Evolutionary conservation across 192 early-diverging fungal species (phyloP), one percentile per base, ranked within the genome.

Genomic region (Funneliformis geosporum): DNA sequence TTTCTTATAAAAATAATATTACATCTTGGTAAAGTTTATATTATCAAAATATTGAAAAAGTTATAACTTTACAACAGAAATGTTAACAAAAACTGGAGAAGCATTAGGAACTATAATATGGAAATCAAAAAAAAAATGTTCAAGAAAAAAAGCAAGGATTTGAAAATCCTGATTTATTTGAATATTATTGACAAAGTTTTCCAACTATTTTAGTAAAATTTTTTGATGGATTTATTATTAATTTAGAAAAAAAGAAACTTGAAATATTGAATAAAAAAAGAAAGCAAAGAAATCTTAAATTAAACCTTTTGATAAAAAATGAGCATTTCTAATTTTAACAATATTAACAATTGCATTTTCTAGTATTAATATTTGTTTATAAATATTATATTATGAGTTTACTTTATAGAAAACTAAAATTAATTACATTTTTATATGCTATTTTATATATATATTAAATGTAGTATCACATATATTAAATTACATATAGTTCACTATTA

Each of bases 161-260:
- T 75, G 59, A 75, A 75, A 75, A 59, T 18, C 73, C 73, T 40
- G 16, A 62, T 23, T 61, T 38, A 40, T 46, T 75, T 2, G 28
- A 60, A 8, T 0, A 62, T 21, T 75, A 75, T 75, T 10, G 43
- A 4, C 10, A n/a, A 27, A 39, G 14, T 50, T 73, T 73, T 73
- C 23, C 44, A 50, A 3, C 12, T 46, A 12, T 9, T 61, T 21
- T 75, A 60, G 4, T n/a, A 39, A 40, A 18, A n/a, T 61, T 75
- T 75, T 75, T 75, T 60, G 43, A 75, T 62, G n/a, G 14, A 12
- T 27, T 75, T n/a, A 75, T 75, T 44, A 75, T 39, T 61, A 25
- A 1, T 11, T 42, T 75, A 61, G 46, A 47, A 61, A 75, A 75
- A 61, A 75, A 75, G 23, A 75, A 75, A 75, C 33, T 23, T 39